Conservation (phyloP, 805 yeast genomes). For the Candida adriatica region DNA sequence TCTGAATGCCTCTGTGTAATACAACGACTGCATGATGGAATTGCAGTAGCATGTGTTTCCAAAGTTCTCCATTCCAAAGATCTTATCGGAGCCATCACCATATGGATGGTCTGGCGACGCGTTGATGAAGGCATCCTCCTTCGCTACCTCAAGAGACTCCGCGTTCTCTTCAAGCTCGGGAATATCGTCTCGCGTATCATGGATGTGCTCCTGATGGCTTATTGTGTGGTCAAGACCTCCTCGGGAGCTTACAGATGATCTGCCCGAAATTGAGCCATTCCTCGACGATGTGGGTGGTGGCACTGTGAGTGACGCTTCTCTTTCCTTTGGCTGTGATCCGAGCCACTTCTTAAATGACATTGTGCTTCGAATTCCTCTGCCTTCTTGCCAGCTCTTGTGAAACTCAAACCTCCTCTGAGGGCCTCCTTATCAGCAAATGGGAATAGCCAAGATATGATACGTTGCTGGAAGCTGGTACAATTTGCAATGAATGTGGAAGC, state of each 20-base stretch:
- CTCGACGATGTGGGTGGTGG: background rate
- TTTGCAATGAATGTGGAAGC: no score
- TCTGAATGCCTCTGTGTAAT: conserved; percentile 66
- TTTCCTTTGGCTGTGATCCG: conserved; percentile 8
- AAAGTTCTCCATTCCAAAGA: conserved; percentile 77
- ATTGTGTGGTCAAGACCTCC: background rate
- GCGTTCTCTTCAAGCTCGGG: background rate
- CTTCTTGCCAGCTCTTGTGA: no score
- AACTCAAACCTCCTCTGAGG: no score
- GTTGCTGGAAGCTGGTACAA: no score
- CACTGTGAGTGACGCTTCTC: no score
- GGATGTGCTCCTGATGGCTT: background rate
- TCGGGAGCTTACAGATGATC: conserved; percentile 7
- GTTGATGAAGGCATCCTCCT: background rate
- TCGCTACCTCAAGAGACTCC: background rate
- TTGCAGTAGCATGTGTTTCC: conserved; percentile 95
- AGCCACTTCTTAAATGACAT: conserved; percentile 21
- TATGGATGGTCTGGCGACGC: conserved; percentile 31
- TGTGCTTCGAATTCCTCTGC: no score
- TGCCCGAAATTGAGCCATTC: conserved; percentile 2
- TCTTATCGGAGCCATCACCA: conserved; percentile 64
- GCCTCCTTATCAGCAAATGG: no score
- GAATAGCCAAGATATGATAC: no score
- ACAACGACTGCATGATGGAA: conserved; percentile 84
- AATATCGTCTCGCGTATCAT: background rate